Conservation (phyloP, 2,329 filamentous ascomycete species). For the Alternaria panax region DNA sequence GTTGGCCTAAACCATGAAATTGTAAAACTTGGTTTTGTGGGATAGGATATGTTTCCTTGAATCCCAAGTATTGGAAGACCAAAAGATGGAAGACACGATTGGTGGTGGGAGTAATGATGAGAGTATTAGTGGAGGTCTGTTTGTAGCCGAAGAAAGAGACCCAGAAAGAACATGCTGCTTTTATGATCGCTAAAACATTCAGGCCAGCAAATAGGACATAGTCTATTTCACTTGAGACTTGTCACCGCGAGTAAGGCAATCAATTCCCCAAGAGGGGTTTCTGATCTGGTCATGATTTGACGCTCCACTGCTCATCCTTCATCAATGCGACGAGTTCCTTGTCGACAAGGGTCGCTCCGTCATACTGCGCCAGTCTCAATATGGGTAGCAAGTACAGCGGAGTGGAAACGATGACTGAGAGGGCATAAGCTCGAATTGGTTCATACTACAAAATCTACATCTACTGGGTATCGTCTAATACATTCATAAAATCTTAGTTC, state of each 20-base stretch:
- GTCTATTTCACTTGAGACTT: background rate
- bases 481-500: conserved; percentile 21
- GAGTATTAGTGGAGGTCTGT: background rate
- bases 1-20: conserved; percentile 42
- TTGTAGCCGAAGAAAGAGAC: background rate
- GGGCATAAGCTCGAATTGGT: background rate
- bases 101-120: background rate
- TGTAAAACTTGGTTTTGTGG: conserved; percentile 34
- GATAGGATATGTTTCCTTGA: conserved; percentile 22
- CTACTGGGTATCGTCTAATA: conserved; percentile 12
- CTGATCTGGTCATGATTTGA: background rate
- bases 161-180: background rate
- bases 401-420: background rate
- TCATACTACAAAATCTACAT: conserved; percentile 1
- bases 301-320: background rate
- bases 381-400: background rate
- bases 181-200: background rate
- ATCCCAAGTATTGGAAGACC: conserved; percentile 17
- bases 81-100: conserved; percentile 33
- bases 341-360: background rate
- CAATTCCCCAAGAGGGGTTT: too few species aligned
- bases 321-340: background rate
- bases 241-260: too few species aligned
- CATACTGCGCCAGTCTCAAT: background rate
- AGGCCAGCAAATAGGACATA: too few species aligned